Base-by-base conservation (phyloP, 2,329 filamentous ascomycete genomes). In the Blastomyces silverae region DNA sequence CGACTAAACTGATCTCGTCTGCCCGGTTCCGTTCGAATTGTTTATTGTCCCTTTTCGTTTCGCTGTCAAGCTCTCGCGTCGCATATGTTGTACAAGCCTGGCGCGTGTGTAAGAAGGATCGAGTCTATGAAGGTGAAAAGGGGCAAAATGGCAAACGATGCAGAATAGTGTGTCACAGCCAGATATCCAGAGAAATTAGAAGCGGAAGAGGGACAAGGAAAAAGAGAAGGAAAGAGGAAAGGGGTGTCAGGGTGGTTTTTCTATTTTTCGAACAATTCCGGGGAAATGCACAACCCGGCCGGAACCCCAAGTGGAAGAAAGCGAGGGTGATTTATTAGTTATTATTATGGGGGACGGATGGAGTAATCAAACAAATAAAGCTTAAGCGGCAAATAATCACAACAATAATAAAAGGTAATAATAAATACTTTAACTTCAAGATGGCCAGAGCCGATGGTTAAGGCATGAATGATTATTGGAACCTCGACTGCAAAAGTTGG, bases 261-360 rank as follows among this genome's bases (percentile, higher is more conserved):
- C 53, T 58, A 63, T 58, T 63, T 31, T 63, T 63, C 62, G 34
- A 57, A 56, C 39, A 56, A 63, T 58, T 63, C 62, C 39, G 53
- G 62, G 53, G 52, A 58, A 61, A 61, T 61, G 59, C 59, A 39
- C 42, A 48, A 37, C 28, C 37, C 44, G 17, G 59, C 37, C 59
- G 25, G 58, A 52, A 28, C 25, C 42, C 42, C 39, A 60, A 17
- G 42, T 20, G 58, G 39, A 11, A 60, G 42, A 46, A 60, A n/a
- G 39, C 58, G 59, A 61, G 25, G 42, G 59, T 53, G 28, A 53
- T 53, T 31, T 39, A 39, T 28, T 46, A 53, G 31, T n/a, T 39
- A 39, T 28, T 46, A 37, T 37, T 59, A 17, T 50, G 42, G 25
- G 13, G 31, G 59, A 22, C 44, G 59, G 44, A 50, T 61, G 28